Evolutionary conservation across 192 early-diverging fungal genomes (phyloP).

Genomic region (Haplosporangium gracile): DNA sequence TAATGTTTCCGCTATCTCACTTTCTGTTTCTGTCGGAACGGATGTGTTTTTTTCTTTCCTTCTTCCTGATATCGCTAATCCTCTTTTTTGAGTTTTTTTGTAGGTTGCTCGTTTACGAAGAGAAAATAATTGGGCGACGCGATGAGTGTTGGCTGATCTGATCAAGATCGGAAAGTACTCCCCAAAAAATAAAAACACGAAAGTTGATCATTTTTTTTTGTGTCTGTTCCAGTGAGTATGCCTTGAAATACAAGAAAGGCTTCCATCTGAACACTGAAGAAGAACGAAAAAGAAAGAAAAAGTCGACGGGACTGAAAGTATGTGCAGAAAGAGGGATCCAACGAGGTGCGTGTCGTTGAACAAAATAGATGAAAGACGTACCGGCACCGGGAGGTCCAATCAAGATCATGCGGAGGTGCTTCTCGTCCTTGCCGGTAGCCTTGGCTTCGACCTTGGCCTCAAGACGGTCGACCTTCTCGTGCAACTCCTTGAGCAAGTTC

Average conservation of each 20-base stretch:
- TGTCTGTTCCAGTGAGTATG: background rate
- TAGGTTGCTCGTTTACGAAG: background rate
- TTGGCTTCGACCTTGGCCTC: constrained; percentile 44
- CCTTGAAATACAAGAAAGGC: too few species aligned
- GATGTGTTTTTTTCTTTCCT: background rate
- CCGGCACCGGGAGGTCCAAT: constrained; percentile 94
- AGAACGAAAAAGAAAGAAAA: background rate
- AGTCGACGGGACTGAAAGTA: background rate
- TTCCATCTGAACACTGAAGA: too few species aligned
- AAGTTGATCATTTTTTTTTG: background rate
- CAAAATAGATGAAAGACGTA: constrained; percentile 58
- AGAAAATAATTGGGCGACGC: background rate
- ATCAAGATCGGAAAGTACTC: background rate
- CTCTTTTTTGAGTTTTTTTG: background rate
- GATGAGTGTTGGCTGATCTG: background rate
- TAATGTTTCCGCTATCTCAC: background rate
- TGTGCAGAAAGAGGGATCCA: background rate
- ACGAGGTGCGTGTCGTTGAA: background rate
- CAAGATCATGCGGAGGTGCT: constrained; percentile 82
- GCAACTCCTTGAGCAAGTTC: constrained; percentile 55
- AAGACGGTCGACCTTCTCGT: constrained; percentile 52
- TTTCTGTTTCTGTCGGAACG: background rate
- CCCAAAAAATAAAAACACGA: constrained; percentile 7
- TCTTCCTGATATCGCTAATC: background rate
- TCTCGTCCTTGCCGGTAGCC: constrained; percentile 34